Evolutionary conservation across 2,329 filamentous ascomycete genomes (phyloP).

Genomic region (Fusarium nurragi): DNA sequence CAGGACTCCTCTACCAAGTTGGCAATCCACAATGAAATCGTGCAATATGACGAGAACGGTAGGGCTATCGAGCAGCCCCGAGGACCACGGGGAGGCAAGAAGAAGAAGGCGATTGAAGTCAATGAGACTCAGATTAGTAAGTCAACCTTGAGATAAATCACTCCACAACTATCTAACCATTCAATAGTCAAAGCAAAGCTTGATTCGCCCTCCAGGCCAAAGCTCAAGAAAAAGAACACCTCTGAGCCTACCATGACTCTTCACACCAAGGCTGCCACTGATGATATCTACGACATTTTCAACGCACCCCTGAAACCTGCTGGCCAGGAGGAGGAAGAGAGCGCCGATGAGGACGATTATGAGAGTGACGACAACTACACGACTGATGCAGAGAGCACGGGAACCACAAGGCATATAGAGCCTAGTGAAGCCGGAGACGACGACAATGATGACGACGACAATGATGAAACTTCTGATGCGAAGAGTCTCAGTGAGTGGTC

Average conservation of each 20-base stretch:
- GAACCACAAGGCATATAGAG: slow-evolving; percentile 74
- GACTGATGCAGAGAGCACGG: slow-evolving; percentile 85
- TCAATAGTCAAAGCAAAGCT: slow-evolving; percentile 86
- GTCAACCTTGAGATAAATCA: slow-evolving; percentile 46
- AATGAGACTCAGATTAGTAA: slow-evolving; percentile 93
- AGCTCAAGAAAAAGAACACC: slow-evolving; percentile 78
- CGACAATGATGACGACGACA: slow-evolving; percentile 49
- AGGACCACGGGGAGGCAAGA: slow-evolving; percentile 64
- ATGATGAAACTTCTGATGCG: slow-evolving; percentile 60
- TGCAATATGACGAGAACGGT: slow-evolving; percentile 69
- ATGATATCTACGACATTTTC: slow-evolving; percentile 98
- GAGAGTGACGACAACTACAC: slow-evolving; percentile 81
- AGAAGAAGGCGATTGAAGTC: slow-evolving; percentile 83
- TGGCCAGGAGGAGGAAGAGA: slow-evolving; percentile 50
- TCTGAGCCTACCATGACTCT: slow-evolving; percentile 97
- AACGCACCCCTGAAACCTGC: slow-evolving; percentile 72
- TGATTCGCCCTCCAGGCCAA: slow-evolving; percentile 86
- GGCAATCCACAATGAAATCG: slow-evolving; percentile 43
- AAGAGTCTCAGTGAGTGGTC: slow-evolving; percentile 86
- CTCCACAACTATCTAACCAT: slow-evolving; percentile 43
- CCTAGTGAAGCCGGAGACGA: slow-evolving; percentile 55
- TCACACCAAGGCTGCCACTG: slow-evolving; percentile 92
- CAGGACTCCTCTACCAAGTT: slow-evolving; percentile 39
- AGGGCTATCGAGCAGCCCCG: slow-evolving; percentile 56
- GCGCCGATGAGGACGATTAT: slow-evolving; percentile 72